A percentile compares a stretch with the other conserved stretches of the same genome.
Evolutionary conservation across 2,329 filamentous ascomycete species (phyloP).

Genomic region (Akanthomyces lecanii): DNA sequence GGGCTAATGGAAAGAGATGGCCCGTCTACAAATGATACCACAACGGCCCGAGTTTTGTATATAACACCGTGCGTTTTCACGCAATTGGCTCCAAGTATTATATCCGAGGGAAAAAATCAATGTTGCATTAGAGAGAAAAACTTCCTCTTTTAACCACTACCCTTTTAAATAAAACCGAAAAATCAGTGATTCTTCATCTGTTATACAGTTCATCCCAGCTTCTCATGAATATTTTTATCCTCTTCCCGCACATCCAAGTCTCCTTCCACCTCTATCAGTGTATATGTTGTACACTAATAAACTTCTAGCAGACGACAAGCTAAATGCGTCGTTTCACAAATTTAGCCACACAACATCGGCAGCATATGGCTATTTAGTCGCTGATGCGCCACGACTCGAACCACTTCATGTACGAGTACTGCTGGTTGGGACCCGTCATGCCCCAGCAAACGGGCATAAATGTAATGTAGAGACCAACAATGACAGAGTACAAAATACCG

Average conservation of each 20-base stretch:
- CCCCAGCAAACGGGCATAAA: slow-evolving; percentile 96
- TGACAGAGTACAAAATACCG: slow-evolving; percentile 63
- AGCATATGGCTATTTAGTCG: slow-evolving; percentile 40
- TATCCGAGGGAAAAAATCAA: not conserved
- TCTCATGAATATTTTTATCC: slow-evolving; percentile 8
- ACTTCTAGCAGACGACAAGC: not conserved
- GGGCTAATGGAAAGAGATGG: not conserved
- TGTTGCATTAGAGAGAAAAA: slow-evolving; percentile 7
- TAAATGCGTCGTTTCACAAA: not conserved
- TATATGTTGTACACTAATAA: not conserved
- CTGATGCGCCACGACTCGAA: slow-evolving; percentile 81
- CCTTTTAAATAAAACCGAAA: not conserved
- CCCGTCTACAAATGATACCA: slow-evolving; percentile 2
- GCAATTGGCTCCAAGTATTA: not conserved
- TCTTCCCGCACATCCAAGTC: not conserved
- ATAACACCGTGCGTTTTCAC: not conserved
- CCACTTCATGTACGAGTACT: slow-evolving; percentile 95
- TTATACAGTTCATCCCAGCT: slow-evolving; percentile 17
- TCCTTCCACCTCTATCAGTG: not conserved
- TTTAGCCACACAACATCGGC: no score
- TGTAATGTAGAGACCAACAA: slow-evolving; percentile 79
- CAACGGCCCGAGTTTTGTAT: slow-evolving; percentile 1
- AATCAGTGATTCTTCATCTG: slow-evolving; percentile 8
- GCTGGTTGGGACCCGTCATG: slow-evolving; percentile 77
- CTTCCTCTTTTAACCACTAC: not conserved